Conservation (phyloP, 2,329 filamentous ascomycete genomes). For the Periconia macrospinosa region DNA sequence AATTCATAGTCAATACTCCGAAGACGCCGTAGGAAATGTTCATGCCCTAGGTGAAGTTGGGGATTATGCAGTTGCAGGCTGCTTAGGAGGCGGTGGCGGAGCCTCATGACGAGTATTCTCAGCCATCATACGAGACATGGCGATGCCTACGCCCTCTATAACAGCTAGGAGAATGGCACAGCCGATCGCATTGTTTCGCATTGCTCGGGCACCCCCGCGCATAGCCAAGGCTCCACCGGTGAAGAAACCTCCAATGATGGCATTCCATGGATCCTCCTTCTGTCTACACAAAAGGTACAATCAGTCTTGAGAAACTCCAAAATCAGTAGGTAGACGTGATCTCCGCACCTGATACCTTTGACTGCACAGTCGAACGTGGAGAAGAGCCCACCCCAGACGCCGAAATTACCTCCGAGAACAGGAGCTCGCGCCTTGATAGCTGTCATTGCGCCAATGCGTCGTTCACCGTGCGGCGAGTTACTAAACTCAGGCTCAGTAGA, state of each 20-base stretch:
- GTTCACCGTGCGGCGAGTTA: constrained; percentile 71
- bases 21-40: no score
- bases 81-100: constrained; percentile 45
- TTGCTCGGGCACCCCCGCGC: no score
- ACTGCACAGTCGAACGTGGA: no score
- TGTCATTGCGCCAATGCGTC: constrained; percentile 88
- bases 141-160: constrained; percentile 94
- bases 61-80: constrained; percentile 1
- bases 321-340: no score
- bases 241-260: constrained; percentile 94
- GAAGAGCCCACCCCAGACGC: no score
- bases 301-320: neutral
- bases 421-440: no score
- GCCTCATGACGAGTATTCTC: constrained; percentile 77
- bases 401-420: no score
- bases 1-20: no score
- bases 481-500: constrained; percentile 3
- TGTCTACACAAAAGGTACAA: constrained; percentile 48
- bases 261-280: constrained; percentile 98
- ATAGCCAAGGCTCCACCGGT: no score
- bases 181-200: constrained; percentile 91
- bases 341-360: no score
- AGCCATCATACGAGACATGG: constrained; percentile 88
- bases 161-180: constrained; percentile 90
- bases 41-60: no score